Evolutionary conservation across 2,329 filamentous ascomycete species (phyloP).

Genomic region (Scedosporium aurantiacum): DNA sequence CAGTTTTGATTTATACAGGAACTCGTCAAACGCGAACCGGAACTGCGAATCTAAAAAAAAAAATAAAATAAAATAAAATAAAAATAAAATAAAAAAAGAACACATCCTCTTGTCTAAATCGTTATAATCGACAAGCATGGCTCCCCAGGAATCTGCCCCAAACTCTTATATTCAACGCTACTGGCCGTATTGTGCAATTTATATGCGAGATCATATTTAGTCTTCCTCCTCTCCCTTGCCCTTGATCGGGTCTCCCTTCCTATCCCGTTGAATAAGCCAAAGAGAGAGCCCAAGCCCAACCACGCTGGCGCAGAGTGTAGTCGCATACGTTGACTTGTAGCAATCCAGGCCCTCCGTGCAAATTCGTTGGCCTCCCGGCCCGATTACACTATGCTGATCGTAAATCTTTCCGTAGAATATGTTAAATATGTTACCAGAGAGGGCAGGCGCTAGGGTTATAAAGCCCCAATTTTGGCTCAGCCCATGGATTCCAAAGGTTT

Average conservation of each 20-base stretch:
- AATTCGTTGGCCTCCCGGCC: slow-evolving; percentile 56
- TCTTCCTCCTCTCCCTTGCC: slow-evolving; percentile 27
- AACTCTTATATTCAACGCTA: not conserved
- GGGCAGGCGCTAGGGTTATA: slow-evolving; percentile 80
- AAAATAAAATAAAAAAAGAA: too few relatives aligned
- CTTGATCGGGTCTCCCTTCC: slow-evolving; percentile 26
- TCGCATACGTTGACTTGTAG: slow-evolving; percentile 69
- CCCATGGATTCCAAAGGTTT: slow-evolving; percentile 82
- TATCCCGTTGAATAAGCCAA: slow-evolving; percentile 51
- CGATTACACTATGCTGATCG: slow-evolving; percentile 64
- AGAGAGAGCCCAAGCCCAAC: slow-evolving; percentile 59
- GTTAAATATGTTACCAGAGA: slow-evolving; percentile 88
- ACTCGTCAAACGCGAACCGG: too few relatives aligned
- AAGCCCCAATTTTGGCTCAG: slow-evolving; percentile 93
- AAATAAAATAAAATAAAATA: too few relatives aligned
- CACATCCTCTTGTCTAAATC: too few relatives aligned
- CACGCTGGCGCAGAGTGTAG: slow-evolving; percentile 63
- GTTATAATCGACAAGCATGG: too few relatives aligned
- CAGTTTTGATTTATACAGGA: too few relatives aligned
- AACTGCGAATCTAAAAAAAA: too few relatives aligned
- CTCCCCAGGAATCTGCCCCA: too few relatives aligned
- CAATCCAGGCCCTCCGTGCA: slow-evolving; percentile 72
- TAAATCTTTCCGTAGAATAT: slow-evolving; percentile 78
- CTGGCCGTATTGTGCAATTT: not conserved
- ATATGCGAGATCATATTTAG: slow-evolving; percentile 9